Conservation (phyloP, 2,329 filamentous ascomycete genomes). For the Penicillium glabrum region DNA sequence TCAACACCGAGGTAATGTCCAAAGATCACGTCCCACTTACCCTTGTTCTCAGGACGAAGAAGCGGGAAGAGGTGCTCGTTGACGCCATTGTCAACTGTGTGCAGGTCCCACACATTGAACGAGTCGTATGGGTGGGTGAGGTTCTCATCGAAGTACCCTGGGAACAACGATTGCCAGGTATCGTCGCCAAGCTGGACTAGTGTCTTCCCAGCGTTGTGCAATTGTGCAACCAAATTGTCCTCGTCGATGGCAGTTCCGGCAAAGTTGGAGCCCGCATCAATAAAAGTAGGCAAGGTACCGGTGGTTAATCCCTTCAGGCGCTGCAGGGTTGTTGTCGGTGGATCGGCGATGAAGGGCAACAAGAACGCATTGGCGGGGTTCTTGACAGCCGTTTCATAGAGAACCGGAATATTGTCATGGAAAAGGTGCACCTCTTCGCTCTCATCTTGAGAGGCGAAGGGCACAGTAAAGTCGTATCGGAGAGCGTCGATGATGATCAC, state of each 20-base stretch:
- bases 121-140: conserved; percentile 90
- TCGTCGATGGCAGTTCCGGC: conserved; percentile 94
- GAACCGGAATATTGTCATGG: conserved; percentile 82
- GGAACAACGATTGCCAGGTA: conserved; percentile 93
- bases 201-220: conserved; percentile 66
- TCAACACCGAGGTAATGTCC: conserved; percentile 94
- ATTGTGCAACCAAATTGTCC: conserved; percentile 71
- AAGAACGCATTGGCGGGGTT: conserved; percentile 82
- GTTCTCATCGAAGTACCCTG: conserved; percentile 84
- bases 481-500: conserved; percentile 90
- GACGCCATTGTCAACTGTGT: conserved; percentile 95
- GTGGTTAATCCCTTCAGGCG: conserved; percentile 92
- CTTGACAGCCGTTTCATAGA: conserved; percentile 77
- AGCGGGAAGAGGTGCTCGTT: conserved; percentile 81
- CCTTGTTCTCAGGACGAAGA: conserved; percentile 62
- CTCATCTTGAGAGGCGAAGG: conserved; percentile 56
- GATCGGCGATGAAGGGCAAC: conserved; percentile 93
- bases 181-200: conserved; percentile 97
- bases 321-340: conserved; percentile 90
- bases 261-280: conserved; percentile 93
- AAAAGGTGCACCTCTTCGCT: conserved; percentile 61
- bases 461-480: conserved; percentile 94
- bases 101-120: conserved; percentile 97
- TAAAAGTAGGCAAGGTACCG: conserved; percentile 89
- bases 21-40: conserved; percentile 89